These are phyloP conservation scores for Dalbergia oliveri DNA, from an alignment of 306 rosid genomes.

Conservation along the genomic window DNA sequence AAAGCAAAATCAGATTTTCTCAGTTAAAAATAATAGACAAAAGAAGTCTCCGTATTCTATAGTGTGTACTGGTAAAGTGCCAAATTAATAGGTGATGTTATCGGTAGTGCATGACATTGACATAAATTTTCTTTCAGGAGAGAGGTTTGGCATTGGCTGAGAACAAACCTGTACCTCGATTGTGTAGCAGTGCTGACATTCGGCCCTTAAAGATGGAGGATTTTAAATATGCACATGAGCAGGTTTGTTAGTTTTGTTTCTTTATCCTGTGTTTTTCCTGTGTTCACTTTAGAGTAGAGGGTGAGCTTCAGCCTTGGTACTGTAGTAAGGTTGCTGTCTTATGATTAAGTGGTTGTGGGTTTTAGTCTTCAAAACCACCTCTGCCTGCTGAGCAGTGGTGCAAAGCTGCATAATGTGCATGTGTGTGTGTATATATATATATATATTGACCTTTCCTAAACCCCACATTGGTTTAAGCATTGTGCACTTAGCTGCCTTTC, in stretches of 20 bases:
- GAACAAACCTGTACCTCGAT: conserved; percentile 74
- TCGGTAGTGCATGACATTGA: conserved; percentile 15
- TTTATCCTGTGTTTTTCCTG: background rate
- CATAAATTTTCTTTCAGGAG: conserved; percentile 68
- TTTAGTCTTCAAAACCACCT: too few relatives aligned
- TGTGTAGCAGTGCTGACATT: conserved; percentile 75
- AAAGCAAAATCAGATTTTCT: background rate
- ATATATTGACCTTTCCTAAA: background rate
- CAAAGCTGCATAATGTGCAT: too few relatives aligned
- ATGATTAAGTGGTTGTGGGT: background rate
- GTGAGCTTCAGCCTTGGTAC: background rate
- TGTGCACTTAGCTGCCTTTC: background rate
- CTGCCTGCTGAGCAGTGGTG: too few relatives aligned
- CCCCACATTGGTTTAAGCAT: background rate
- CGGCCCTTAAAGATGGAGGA: conserved; percentile 90
- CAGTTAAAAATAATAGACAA: background rate
- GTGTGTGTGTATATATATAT: too few relatives aligned
- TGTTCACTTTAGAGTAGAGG: conserved; percentile 11
- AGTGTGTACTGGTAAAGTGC: background rate
- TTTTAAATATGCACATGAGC: conserved; percentile 90
- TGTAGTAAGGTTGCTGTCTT: background rate
- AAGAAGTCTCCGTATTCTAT: background rate
- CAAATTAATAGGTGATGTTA: conserved; percentile 3
- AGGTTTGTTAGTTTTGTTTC: conserved; percentile 58
- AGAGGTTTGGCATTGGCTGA: conserved; percentile 71